A percentile compares a stretch with the other conserved stretches of the same genome.
These are phyloP conservation scores for Cordyceps javanica DNA, from an alignment of 2,329 filamentous ascomycete species.

Conservation along the genomic window DNA sequence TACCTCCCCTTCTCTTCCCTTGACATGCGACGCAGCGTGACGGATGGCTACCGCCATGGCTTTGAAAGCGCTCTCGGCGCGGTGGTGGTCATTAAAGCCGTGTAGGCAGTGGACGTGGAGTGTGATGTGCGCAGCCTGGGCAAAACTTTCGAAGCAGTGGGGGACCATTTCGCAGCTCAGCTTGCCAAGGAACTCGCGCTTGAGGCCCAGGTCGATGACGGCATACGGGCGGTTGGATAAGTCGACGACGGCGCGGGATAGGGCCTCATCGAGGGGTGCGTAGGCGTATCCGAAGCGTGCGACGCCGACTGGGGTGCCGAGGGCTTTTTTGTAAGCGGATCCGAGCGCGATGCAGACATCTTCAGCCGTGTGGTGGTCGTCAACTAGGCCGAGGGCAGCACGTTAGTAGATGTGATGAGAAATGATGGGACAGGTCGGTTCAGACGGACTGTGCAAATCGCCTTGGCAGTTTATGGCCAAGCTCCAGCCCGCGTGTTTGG, in stretches of 20 bases:
- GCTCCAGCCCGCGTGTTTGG: conserved; percentile 95
- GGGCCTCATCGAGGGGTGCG: conserved; percentile 88
- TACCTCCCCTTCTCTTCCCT: conserved; percentile 82
- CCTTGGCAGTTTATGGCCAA: conserved; percentile 76
- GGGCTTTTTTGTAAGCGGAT: conserved; percentile 71
- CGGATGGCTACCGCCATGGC: conserved; percentile 82
- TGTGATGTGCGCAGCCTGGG: conserved; percentile 83
- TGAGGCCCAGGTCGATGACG: conserved; percentile 77
- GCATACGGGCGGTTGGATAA: conserved; percentile 85
- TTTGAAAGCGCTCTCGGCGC: conserved; percentile 96
- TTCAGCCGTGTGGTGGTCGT: conserved; percentile 98
- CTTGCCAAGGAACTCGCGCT: conserved; percentile 88
- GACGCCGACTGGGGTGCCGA: conserved; percentile 73
- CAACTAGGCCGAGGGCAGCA: conserved; percentile 50
- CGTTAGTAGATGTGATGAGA: background rate
- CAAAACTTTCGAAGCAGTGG: conserved; percentile 91
- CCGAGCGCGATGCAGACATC: conserved; percentile 91
- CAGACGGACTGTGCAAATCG: conserved; percentile 75
- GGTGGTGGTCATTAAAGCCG: conserved; percentile 91
- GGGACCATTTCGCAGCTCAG: conserved; percentile 95
- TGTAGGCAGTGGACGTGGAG: conserved; percentile 89
- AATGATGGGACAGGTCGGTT: background rate
- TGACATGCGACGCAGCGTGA: conserved; percentile 66
- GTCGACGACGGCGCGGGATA: conserved; percentile 90
- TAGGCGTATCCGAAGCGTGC: conserved; percentile 90